Evolutionary conservation across 2,329 filamentous ascomycete genomes (phyloP).

Genomic region (Fusarium sp.): DNA sequence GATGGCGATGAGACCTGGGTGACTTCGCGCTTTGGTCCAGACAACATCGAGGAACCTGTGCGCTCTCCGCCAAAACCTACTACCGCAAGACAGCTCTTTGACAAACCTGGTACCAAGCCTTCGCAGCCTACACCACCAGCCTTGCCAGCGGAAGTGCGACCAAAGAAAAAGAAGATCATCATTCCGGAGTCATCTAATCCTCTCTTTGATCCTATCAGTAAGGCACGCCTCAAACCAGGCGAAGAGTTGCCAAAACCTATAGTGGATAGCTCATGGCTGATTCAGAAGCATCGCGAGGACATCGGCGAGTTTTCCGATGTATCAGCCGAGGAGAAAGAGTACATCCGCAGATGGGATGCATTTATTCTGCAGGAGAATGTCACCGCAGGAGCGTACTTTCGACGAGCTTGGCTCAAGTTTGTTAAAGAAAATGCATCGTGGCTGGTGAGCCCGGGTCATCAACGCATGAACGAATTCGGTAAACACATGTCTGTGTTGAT

Average conservation of each 20-base stretch:
- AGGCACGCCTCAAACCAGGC: slow-evolving; percentile 65
- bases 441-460: slow-evolving; percentile 63
- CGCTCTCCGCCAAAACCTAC: slow-evolving; percentile 44
- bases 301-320: slow-evolving; percentile 72
- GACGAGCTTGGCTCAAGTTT: slow-evolving; percentile 68
- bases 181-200: slow-evolving; percentile 67
- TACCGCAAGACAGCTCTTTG: slow-evolving; percentile 46
- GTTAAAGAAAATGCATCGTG: slow-evolving; percentile 65
- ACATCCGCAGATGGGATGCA: slow-evolving; percentile 71
- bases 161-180: slow-evolving; percentile 53
- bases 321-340: slow-evolving; percentile 69
- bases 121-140: slow-evolving; percentile 20
- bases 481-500: slow-evolving; percentile 69
- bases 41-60: slow-evolving; percentile 49
- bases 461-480: slow-evolving; percentile 67
- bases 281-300: slow-evolving; percentile 72
- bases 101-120: slow-evolving; percentile 41
- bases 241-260: slow-evolving; percentile 61
- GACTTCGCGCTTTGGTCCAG: slow-evolving; percentile 59
- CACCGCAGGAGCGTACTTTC: slow-evolving; percentile 67
- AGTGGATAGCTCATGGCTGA: slow-evolving; percentile 68
- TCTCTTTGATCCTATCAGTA: slow-evolving; percentile 72
- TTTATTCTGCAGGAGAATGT: slow-evolving; percentile 68
- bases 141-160: slow-evolving; percentile 15
- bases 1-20: slow-evolving; percentile 65